Conservation (phyloP, 805 yeast species). For the Debaryomyces castellii region DNA sequence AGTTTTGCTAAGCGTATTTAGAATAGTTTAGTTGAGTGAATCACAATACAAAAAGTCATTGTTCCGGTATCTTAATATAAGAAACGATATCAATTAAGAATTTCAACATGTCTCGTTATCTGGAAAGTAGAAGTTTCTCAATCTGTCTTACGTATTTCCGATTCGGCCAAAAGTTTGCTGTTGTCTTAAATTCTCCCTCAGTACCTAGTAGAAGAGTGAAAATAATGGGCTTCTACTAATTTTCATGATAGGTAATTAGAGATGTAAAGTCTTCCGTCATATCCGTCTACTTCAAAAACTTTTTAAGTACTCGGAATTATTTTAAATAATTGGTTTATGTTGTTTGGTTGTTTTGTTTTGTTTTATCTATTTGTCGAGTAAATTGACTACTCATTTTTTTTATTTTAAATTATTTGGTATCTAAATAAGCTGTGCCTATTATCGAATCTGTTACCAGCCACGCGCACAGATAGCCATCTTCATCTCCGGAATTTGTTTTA, state of each 20-base stretch:
- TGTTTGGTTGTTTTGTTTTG: neutral
- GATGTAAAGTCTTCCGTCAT: neutral
- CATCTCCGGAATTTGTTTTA: neutral
- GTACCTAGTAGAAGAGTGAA: neutral
- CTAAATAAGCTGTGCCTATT: neutral
- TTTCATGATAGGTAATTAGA: neutral
- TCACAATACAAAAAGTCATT: too few relatives aligned
- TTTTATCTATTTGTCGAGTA: neutral
- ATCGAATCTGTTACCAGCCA: neutral
- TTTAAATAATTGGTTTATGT: neutral
- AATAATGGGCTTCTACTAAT: neutral
- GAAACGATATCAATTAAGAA: too few relatives aligned
- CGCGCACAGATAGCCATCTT: neutral
- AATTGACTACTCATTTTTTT: neutral
- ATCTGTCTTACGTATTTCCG: too few relatives aligned
- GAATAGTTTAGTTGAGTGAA: too few relatives aligned
- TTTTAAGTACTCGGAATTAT: too few relatives aligned
- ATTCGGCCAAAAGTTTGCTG: too few relatives aligned
- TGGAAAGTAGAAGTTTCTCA: neutral
- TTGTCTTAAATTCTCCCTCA: neutral
- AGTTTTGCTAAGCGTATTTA: too few relatives aligned
- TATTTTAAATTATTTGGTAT: neutral
- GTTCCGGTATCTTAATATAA: too few relatives aligned
- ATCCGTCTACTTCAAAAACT: too few relatives aligned
- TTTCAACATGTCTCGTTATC: too few relatives aligned